Percentiles rank a stretch among this genome's conserved stretches.
Conservation (phyloP, 1,284 basidiomycete species). For the Dichomitus squalens region DNA sequence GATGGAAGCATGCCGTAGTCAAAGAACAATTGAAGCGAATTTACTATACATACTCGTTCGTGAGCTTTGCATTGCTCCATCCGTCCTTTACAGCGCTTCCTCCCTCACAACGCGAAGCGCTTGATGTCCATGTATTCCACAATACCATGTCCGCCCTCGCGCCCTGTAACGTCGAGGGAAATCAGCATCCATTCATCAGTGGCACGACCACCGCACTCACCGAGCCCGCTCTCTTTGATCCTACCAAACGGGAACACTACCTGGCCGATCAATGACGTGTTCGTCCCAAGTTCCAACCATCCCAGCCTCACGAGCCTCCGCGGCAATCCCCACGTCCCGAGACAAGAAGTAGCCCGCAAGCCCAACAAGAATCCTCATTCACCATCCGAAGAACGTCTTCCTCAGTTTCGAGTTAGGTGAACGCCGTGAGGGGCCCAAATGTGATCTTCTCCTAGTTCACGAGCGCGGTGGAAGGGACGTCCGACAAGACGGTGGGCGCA, state of each 20-base stretch:
- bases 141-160: constrained; percentile 83
- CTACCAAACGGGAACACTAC: constrained; percentile 93
- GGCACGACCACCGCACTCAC: constrained; percentile 39
- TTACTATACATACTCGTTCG: too few species aligned
- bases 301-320: constrained; percentile 94
- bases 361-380: constrained; percentile 84
- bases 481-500: constrained; percentile 86
- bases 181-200: background rate
- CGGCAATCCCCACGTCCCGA: constrained; percentile 89
- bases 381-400: constrained; percentile 88
- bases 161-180: constrained; percentile 40
- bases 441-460: constrained; percentile 84
- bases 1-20: too few species aligned
- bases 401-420: constrained; percentile 89
- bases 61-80: too few species aligned
- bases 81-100: too few species aligned
- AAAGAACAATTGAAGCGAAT: too few species aligned
- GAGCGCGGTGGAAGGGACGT: constrained; percentile 73
- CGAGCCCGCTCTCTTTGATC: constrained; percentile 84
- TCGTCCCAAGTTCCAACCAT: constrained; percentile 95
- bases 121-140: constrained; percentile 85
- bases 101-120: constrained; percentile 61
- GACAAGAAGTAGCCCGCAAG: constrained; percentile 96
- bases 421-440: constrained; percentile 83
- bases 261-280: constrained; percentile 83